Conservation (phyloP, 352 stramenopile genomes). For the Thraustochytrium striatum region DNA sequence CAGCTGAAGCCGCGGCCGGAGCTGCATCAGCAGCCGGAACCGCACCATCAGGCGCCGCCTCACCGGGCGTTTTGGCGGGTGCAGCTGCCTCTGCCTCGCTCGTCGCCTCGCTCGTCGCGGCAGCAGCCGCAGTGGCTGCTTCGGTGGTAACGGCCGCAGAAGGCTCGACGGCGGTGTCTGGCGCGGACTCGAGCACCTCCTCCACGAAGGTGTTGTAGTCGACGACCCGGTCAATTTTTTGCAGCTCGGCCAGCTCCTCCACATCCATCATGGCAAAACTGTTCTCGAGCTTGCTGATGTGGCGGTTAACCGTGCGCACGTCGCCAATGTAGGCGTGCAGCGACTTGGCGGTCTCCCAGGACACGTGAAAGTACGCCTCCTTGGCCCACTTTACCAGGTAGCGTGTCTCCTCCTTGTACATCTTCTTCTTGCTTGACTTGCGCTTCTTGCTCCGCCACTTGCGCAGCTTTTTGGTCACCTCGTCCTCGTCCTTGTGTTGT, state of each 20-base stretch:
- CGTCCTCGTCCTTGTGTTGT: background rate
- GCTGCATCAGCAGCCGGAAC: no score
- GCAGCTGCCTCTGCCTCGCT: background rate
- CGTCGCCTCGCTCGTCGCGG: background rate
- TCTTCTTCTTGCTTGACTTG: constrained; percentile 41
- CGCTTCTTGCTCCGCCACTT: background rate
- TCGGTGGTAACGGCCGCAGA: background rate
- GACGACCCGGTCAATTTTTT: constrained; percentile 24
- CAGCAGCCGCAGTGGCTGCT: no score
- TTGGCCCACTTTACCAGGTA: constrained; percentile 99
- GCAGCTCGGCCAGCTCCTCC: constrained; percentile 30
- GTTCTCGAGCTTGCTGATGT: constrained; percentile 31
- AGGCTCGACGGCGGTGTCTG: background rate
- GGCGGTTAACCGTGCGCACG: constrained; percentile 5
- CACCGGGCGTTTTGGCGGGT: no score
- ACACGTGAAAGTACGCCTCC: constrained; percentile 93
- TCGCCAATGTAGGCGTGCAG: constrained; percentile 59
- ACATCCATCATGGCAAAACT: constrained; percentile 45
- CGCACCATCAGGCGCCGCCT: no score
- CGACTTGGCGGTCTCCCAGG: constrained; percentile 90
- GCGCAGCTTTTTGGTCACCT: background rate
- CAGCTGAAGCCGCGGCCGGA: no score
- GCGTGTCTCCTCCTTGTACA: constrained; percentile 22
- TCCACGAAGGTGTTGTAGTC: constrained; percentile 46
- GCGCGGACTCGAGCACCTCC: background rate